phyloP scores from a whole-genome alignment of 371 early-diverging fungal species.

The Parasitella parasitica region DNA sequence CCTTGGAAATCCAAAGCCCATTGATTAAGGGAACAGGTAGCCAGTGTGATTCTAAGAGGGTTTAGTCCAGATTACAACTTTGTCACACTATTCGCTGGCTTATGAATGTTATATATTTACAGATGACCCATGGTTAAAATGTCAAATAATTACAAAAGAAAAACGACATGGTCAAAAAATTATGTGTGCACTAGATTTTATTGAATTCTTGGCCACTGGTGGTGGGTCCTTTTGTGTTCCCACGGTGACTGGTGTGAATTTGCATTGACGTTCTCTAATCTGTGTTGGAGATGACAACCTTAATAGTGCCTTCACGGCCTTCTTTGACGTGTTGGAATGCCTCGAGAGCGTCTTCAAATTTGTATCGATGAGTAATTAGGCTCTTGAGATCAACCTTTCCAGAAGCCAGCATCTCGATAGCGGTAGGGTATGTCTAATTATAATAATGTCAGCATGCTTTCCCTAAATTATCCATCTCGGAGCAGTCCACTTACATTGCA shows the following conservation, averaged over 20 bases:
- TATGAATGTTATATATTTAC: background rate
- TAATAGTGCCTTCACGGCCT: constrained; percentile 49
- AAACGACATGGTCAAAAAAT: no score
- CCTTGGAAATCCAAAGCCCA: constrained; percentile 97
- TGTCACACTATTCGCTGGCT: background rate
- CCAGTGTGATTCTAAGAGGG: constrained; percentile 60
- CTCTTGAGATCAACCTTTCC: constrained; percentile 48
- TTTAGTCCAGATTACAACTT: background rate
- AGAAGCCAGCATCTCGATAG: constrained; percentile 47
- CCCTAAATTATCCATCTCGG: no score
- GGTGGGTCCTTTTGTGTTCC: background rate
- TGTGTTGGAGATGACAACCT: constrained; percentile 43
- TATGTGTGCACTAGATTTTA: no score
- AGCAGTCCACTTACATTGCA: constrained; percentile 53
- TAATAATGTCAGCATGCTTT: background rate
- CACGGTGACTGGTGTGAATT: background rate
- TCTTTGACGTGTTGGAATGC: constrained; percentile 53
- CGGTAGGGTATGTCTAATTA: constrained; percentile 42
- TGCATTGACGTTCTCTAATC: background rate
- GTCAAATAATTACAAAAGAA: background rate
- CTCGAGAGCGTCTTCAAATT: constrained; percentile 41
- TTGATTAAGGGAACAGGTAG: constrained; percentile 90
- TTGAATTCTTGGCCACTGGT: background rate
- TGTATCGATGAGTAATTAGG: constrained; percentile 49
- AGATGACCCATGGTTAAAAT: constrained; percentile 11